A percentile compares a stretch with the other conserved stretches of the same genome.
These are phyloP conservation scores for Staphylotrichum longicolle DNA, from an alignment of 495 filamentous ascomycete species.

Conservation along the genomic window DNA sequence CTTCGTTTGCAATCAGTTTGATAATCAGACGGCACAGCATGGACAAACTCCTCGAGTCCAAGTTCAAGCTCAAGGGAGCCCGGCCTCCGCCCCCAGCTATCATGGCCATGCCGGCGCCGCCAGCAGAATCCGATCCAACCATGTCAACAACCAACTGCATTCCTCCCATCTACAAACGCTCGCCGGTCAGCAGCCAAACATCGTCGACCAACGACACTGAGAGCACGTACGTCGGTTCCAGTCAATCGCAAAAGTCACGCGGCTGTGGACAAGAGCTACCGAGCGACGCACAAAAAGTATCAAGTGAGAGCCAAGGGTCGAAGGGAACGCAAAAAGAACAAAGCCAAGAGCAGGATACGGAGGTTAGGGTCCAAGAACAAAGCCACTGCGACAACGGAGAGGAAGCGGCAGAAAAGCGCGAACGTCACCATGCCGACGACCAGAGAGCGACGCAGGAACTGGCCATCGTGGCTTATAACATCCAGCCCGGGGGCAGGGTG, in stretches of 20 bases:
- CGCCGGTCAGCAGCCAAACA: not conserved
- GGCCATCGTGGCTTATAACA: slow-evolving; percentile 21
- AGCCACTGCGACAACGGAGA: not conserved
- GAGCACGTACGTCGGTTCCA: slow-evolving; percentile 3
- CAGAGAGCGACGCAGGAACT: no score
- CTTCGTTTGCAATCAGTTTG: slow-evolving; percentile 25
- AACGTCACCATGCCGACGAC: no score
- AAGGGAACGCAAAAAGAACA: no score
- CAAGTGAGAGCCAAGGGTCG: no score
- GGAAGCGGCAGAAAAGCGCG: not conserved
- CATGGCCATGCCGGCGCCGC: not conserved
- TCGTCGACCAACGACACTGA: slow-evolving; percentile 9
- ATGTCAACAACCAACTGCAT: not conserved
- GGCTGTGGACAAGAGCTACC: no score
- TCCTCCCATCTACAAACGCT: slow-evolving; percentile 1
- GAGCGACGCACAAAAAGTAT: no score
- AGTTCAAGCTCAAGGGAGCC: slow-evolving; percentile 29
- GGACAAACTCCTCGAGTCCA: slow-evolving; percentile 31
- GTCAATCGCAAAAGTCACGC: not conserved
- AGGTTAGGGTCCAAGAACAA: no score
- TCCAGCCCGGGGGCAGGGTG: slow-evolving; percentile 23
- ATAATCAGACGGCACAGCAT: slow-evolving; percentile 29
- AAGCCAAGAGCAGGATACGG: no score
- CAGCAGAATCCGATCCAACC: not conserved
- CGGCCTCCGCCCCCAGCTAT: not conserved